Evolutionary conservation across 1,284 basidiomycete species (phyloP).

Genomic region (Thecaphora thlaspeos): DNA sequence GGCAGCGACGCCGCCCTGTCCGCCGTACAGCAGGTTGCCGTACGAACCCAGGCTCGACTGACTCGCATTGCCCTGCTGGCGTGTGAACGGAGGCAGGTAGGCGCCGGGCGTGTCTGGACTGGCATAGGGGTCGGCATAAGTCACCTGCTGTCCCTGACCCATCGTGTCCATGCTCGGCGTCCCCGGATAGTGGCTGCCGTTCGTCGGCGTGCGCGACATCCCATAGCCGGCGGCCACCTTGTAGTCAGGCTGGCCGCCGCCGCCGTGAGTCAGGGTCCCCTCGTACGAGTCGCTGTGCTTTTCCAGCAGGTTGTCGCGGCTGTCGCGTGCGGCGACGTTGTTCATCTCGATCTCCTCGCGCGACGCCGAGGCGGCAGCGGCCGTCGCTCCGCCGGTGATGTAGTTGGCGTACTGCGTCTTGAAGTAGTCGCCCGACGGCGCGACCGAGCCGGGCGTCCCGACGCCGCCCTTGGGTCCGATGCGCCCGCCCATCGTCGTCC

Average conservation of each 20-base stretch:
- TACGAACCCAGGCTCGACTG: conserved; percentile 36
- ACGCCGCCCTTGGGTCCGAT: conserved; percentile 15
- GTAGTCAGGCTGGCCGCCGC: conserved; percentile 22
- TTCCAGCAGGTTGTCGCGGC: conserved; percentile 49
- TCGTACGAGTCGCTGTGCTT: conserved; percentile 39
- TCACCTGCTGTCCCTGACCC: conserved; percentile 6
- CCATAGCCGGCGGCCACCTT: conserved; percentile 17
- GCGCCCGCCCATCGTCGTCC: conserved; percentile 43
- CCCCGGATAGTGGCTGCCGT: conserved; percentile 11
- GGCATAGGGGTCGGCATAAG: conserved; percentile 23
- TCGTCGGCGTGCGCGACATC: conserved; percentile 10
- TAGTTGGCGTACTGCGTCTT: conserved; percentile 44
- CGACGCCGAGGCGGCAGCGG: conserved; percentile 11
- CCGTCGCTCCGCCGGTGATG: conserved; percentile 29
- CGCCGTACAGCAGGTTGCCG: conserved; percentile 26
- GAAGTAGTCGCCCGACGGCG: conserved; percentile 30
- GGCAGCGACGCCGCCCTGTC: conserved; percentile 3
- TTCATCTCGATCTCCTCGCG: conserved; percentile 48
- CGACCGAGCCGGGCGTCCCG: conserved; percentile 16
- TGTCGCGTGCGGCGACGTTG: conserved; percentile 29
- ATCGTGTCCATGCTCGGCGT: background rate
- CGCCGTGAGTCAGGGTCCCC: conserved; percentile 26
- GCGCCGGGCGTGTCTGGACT: conserved; percentile 3
- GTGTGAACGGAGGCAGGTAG: conserved; percentile 15
- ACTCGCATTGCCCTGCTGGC: conserved; percentile 21